Percentiles rank a stretch among this genome's conserved stretches.
phyloP scores from a whole-genome alignment of 2,329 filamentous ascomycete species.

The Lecanoromycetidae sp. region DNA sequence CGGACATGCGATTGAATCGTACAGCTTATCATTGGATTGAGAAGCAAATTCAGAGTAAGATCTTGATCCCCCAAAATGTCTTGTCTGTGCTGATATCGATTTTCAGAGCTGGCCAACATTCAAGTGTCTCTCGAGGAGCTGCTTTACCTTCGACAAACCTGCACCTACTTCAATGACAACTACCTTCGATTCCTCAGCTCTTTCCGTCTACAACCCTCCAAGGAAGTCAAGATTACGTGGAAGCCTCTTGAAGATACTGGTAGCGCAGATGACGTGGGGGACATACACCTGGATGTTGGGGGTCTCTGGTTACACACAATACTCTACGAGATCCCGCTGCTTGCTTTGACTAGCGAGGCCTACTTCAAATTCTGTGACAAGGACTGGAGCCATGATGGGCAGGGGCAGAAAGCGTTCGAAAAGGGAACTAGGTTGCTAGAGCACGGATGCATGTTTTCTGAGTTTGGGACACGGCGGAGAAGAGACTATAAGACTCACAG shows the following conservation, averaged over 20 bases:
- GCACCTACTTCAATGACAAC: constrained; percentile 62
- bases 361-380: constrained; percentile 95
- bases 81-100: constrained; percentile 22
- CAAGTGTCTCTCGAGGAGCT: constrained; percentile 68
- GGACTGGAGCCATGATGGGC: constrained; percentile 80
- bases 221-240: constrained; percentile 67
- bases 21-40: constrained; percentile 76
- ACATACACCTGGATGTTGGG: constrained; percentile 62
- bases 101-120: constrained; percentile 66
- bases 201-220: constrained; percentile 67
- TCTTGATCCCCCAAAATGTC: background rate
- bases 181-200: constrained; percentile 73
- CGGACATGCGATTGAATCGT: constrained; percentile 79
- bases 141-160: constrained; percentile 63
- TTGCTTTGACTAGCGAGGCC: constrained; percentile 84
- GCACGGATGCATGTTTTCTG: constrained; percentile 77
- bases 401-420: constrained; percentile 69
- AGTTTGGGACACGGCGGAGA: constrained; percentile 81
- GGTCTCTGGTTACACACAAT: constrained; percentile 92
- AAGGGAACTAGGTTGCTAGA: constrained; percentile 71
- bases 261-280: constrained; percentile 55
- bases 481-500: constrained; percentile 93
- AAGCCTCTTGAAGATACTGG: constrained; percentile 43
- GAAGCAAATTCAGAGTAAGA: constrained; percentile 64
- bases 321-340: constrained; percentile 88